A percentile compares a stretch with the other conserved stretches of the same genome.
phyloP scores from a whole-genome alignment of 1,284 basidiomycete species.

The Pseudomicrostroma phylloplanum region DNA sequence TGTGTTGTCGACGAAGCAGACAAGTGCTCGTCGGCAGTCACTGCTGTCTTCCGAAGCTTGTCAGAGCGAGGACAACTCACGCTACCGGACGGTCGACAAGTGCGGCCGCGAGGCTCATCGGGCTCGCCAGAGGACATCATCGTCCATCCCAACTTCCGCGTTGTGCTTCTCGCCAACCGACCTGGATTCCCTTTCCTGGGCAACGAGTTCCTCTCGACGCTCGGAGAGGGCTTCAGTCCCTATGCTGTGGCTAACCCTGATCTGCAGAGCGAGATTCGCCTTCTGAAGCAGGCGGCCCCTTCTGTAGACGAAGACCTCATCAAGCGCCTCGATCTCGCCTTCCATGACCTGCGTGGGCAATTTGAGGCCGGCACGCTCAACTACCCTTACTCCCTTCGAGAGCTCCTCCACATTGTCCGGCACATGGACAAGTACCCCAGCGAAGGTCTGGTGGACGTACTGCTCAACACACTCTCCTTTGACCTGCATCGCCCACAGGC shows the following conservation, averaged over 20 bases:
- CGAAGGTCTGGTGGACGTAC: slow-evolving; percentile 46
- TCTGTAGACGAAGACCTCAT: slow-evolving; percentile 35
- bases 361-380: slow-evolving; percentile 48
- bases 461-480: slow-evolving; percentile 51
- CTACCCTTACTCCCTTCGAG: slow-evolving; percentile 51
- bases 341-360: slow-evolving; percentile 49
- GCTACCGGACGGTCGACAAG: slow-evolving; percentile 48
- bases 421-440: slow-evolving; percentile 49
- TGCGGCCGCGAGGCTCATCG: slow-evolving; percentile 24
- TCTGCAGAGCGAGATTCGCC: slow-evolving; percentile 43
- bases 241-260: slow-evolving; percentile 51
- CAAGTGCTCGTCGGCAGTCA: slow-evolving; percentile 51
- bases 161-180: slow-evolving; percentile 51
- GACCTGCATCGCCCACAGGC: slow-evolving; percentile 50
- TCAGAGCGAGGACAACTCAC: slow-evolving; percentile 50
- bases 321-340: slow-evolving; percentile 45
- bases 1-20: slow-evolving; percentile 52
- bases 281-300: slow-evolving; percentile 49
- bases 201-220: slow-evolving; percentile 48
- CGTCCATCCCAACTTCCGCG: slow-evolving; percentile 49
- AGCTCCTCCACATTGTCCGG: slow-evolving; percentile 50
- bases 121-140: slow-evolving; percentile 27
- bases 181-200: slow-evolving; percentile 50
- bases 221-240: slow-evolving; percentile 50
- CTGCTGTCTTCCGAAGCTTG: slow-evolving; percentile 50